Base-by-base conservation (phyloP, 768 basidiomycete species). In the Lentinula sp. region DNA sequence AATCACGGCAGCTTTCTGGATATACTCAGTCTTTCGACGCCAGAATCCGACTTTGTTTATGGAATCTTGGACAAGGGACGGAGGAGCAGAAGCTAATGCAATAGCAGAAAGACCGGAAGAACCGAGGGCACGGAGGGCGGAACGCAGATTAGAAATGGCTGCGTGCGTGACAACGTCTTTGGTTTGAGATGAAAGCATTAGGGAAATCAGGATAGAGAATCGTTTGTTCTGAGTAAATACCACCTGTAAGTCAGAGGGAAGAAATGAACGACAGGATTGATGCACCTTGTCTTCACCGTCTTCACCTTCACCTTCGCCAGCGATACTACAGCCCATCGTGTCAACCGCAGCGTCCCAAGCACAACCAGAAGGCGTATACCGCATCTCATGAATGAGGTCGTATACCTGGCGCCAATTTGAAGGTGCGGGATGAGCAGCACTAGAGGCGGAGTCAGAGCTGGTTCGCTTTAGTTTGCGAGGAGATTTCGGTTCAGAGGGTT, bases 181-280 rank as follows among this genome's bases (percentile, higher is more conserved):
- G 4, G 96, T 98, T 70, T 98, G 96, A 1, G 93, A 93, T 9
- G 91, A 94, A 2, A 98, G 82, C 93, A 98, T 97, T 49, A 99
- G 79, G 3, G 95, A 93, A 6, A 99, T 83, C 21, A 99, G 84
- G 4, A 89, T 92, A 8, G 91, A 81, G 62, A 93, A 90, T 2
- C 95, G 87, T 54, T 83, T 81, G 60, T 86, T 93, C 93, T 95
- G 69, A 6, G 15, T 53, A 46, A 28, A 40, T 42, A 57, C 13
- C 11, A 55, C 61, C 21, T 50, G 32, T 9, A 28, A 16, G 34
- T 8, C 46, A 35, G 40, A 23, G 34, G 6, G 13, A 0, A 3
- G 15, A 1, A 23, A 57, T 51, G 7, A 48, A 40, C 51, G 11
- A 40, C 6, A 39, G 46, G 50, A 40, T 37, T 43, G 13, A 35